phyloP scores from a whole-genome alignment of 352 stramenopile species.

The Pythium grandisporangium region DNA sequence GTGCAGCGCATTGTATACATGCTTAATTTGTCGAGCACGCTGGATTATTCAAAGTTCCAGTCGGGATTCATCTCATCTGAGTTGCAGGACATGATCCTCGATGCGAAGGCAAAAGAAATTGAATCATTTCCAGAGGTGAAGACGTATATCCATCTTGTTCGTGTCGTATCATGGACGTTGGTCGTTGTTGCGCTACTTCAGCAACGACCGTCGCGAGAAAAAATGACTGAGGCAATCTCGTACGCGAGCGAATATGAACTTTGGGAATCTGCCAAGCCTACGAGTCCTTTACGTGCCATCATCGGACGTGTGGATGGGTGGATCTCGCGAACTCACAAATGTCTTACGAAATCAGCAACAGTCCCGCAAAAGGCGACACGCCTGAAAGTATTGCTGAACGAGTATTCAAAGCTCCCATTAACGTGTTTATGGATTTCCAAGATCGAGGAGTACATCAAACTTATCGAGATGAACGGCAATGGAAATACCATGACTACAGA shows the following conservation, averaged over 20 bases:
- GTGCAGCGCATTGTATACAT: slow-evolving; percentile 32
- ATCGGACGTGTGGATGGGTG: slow-evolving; percentile 71
- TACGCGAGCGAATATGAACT: slow-evolving; percentile 53
- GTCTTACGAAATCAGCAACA: slow-evolving; percentile 45
- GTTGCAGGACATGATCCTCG: slow-evolving; percentile 31
- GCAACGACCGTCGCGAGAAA: slow-evolving; percentile 57
- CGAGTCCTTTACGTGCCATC: slow-evolving; percentile 54
- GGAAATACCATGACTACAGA: slow-evolving; percentile 20
- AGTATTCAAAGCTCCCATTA: slow-evolving; percentile 84
- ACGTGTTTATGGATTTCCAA: slow-evolving; percentile 39
- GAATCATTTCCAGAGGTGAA: slow-evolving; percentile 67
- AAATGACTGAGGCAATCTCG: slow-evolving; percentile 42
- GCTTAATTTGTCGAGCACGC: slow-evolving; percentile 32
- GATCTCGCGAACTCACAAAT: slow-evolving; percentile 77
- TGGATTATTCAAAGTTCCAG: slow-evolving; percentile 24
- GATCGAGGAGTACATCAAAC: slow-evolving; percentile 14
- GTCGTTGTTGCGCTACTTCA: slow-evolving; percentile 68
- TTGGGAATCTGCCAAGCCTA: slow-evolving; percentile 51
- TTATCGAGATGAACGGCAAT: slow-evolving; percentile 11
- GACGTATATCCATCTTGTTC: slow-evolving; percentile 53
- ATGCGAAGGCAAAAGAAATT: slow-evolving; percentile 35
- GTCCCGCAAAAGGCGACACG: slow-evolving; percentile 49
- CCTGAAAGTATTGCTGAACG: slow-evolving; percentile 72
- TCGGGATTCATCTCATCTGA: slow-evolving; percentile 35
- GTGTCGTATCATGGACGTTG: slow-evolving; percentile 61